phyloP scores from a whole-genome alignment of 768 basidiomycete genomes.

The Russula lepida region DNA sequence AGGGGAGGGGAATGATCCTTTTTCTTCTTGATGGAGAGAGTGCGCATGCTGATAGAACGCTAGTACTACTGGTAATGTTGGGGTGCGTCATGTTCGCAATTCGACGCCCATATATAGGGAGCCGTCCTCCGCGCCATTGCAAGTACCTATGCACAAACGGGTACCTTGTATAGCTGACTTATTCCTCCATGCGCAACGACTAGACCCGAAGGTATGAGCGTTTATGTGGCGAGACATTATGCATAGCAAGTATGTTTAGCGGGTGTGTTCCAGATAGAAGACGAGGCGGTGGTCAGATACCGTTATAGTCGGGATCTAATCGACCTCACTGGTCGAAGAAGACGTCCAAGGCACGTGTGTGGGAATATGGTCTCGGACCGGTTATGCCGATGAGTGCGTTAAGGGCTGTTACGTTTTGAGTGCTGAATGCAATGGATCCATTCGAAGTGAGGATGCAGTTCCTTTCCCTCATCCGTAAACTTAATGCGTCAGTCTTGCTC shows the following conservation, averaged over 20 bases:
- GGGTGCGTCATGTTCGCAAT: background rate
- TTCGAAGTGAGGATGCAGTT: conserved; percentile 75
- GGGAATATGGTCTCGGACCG: background rate
- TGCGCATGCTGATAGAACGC: background rate
- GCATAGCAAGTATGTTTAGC: background rate
- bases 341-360: background rate
- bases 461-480: conserved; percentile 46
- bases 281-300: background rate
- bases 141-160: background rate
- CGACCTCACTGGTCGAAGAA: background rate
- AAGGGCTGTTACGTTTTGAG: no score
- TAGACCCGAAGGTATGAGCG: background rate
- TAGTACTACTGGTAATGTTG: background rate
- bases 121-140: background rate
- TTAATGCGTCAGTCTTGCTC: conserved; percentile 52
- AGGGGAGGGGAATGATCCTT: background rate
- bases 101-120: background rate
- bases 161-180: background rate
- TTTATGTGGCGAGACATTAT: background rate
- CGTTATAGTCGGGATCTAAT: background rate
- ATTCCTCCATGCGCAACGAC: background rate
- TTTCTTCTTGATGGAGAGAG: background rate
- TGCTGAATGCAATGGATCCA: conserved; percentile 43
- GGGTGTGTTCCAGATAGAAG: background rate
- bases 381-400: background rate